Evolutionary conservation across 495 filamentous ascomycete species (phyloP), one percentile per base, ranked within the genome.

Genomic region (Lophiostoma macrostomum): DNA sequence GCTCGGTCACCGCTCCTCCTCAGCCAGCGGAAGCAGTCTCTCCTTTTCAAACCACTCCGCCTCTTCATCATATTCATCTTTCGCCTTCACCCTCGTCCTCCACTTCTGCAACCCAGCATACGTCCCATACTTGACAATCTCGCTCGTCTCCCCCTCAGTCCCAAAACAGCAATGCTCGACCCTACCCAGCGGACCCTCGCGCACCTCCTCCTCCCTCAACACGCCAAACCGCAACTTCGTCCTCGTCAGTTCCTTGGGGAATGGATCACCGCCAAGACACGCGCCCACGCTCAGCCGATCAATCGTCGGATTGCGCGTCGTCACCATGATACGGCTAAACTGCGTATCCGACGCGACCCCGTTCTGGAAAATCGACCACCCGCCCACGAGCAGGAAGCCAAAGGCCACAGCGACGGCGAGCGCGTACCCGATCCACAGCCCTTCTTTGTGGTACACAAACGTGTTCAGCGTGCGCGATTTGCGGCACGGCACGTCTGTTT

Each of bases 321-420:
- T 73, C 36, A 72, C 70, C 28, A 73, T 49, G 44, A 73, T 71
- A 31, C 69, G 72, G 0, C 69, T 70, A 53, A 73, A 73, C 4
- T 59, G 61, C 3, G 63, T 72, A 28, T 73, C 70, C 13, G 65
- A 70, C 0, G 61, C 59, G 16, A 72, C 64, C 3, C 71, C 71
- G 30, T 73, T 73, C 29, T 58, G 50, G 7, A 30, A 36, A 0
- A 73, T 58, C 11, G 68, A 62, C 25, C 56, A 51, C 4, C 46
- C 56, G 36, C 71, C 71, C 5, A 71, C 44, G 4, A 69, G 16
- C 11, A 71, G 56, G 16, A 58, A 69, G 16, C 44, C 36, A 2
- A 69, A 41, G 1, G 71, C 50, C 10, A 66, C 10, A 1, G 52
- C 27, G 28, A 73, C 65, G 10, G 53, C 67, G 31, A 71, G 56